Evolutionary conservation across 1,284 basidiomycete genomes (phyloP).

Genomic region (Ustilago tritici): DNA sequence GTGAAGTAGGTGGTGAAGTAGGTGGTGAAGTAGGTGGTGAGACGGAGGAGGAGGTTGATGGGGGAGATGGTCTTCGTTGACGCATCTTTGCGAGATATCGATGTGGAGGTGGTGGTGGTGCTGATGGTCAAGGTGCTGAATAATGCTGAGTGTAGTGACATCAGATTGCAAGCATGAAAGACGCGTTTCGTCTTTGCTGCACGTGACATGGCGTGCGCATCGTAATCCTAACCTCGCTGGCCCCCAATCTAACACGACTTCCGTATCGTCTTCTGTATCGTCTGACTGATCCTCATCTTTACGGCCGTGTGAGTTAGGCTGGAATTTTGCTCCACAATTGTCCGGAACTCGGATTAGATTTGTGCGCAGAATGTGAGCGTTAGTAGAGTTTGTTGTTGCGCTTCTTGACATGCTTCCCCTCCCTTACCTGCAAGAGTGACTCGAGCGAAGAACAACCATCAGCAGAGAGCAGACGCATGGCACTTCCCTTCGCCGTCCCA

Average conservation of each 20-base stretch:
- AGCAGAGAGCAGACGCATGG: no score
- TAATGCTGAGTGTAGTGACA: neutral
- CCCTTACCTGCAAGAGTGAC: no score
- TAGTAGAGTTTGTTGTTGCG: neutral
- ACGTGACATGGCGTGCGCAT: no score
- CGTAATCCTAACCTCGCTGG: no score
- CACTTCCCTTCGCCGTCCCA: no score
- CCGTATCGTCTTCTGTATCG: no score
- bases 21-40: neutral
- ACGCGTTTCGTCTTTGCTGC: no score
- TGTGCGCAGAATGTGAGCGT: neutral
- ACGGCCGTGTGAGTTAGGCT: neutral
- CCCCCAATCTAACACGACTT: no score
- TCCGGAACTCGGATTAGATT: conserved; percentile 1
- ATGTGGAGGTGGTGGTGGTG: neutral
- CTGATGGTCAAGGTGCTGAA: neutral
- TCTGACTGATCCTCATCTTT: no score
- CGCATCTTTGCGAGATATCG: no score
- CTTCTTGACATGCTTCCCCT: neutral
- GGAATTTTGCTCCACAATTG: neutral
- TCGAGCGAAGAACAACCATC: no score
- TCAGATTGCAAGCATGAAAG: neutral
- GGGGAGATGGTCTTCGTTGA: no score
- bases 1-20: neutral
- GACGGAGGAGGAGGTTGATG: neutral